phyloP scores from a whole-genome alignment of 2,329 filamentous ascomycete genomes.

The Alternaria sp. region DNA sequence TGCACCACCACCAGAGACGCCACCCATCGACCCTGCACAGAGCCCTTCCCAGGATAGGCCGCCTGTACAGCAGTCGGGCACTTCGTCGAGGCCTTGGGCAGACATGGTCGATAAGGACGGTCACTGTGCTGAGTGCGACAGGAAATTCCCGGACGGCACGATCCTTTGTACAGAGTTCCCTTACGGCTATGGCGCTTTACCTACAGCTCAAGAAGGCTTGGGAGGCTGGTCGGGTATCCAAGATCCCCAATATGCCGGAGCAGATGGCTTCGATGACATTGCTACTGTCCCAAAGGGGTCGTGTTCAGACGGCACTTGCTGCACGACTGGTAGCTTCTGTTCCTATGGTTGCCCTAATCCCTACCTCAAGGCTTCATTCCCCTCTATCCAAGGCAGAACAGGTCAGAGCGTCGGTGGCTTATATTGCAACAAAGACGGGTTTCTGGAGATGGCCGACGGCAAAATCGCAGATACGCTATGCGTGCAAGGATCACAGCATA shows the following conservation, averaged over 20 bases:
- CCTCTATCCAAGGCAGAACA: constrained; percentile 76
- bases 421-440: constrained; percentile 79
- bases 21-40: constrained; percentile 17
- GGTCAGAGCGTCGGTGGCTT: constrained; percentile 90
- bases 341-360: constrained; percentile 93
- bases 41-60: constrained; percentile 38
- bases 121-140: constrained; percentile 63
- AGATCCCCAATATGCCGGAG: constrained; percentile 51
- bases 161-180: constrained; percentile 79
- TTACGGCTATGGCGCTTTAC: constrained; percentile 78
- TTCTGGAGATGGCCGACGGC: constrained; percentile 72
- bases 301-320: constrained; percentile 64
- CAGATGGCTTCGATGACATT: constrained; percentile 63
- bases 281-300: constrained; percentile 71
- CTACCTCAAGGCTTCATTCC: constrained; percentile 94
- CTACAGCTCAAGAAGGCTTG: constrained; percentile 73
- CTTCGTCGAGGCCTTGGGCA: constrained; percentile 21
- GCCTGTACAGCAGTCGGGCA: constrained; percentile 25
- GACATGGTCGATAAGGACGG: constrained; percentile 35
- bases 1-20: not conserved
- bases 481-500: constrained; percentile 71
- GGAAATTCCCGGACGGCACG: constrained; percentile 78
- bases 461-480: constrained; percentile 75
- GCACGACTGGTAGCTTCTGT: constrained; percentile 74
- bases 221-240: constrained; percentile 86